Base-by-base conservation (phyloP, 148 eudicot species). In the Fagopyrum homotropicum region DNA sequence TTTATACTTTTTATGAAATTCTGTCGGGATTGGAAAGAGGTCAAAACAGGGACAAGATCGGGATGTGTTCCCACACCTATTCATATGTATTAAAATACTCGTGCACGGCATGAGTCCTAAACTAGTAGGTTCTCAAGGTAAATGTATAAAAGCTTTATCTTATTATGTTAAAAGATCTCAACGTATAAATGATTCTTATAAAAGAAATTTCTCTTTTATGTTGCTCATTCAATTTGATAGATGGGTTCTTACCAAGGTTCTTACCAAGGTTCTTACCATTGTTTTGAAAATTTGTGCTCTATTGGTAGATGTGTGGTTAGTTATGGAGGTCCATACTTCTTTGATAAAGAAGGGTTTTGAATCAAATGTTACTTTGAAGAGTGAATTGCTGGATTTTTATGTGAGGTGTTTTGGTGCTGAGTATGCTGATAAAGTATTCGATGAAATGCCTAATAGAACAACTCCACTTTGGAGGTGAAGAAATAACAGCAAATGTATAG, bases 301-400 rank as follows among this genome's bases (percentile, higher is more conserved):
- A 69, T 75, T 85, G 73, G 60, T 7, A 75, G 86, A 75, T 63
- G 68, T 54, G 9, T 84, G 89, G 84, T 60, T 89, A 30, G 91
- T 90, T 9, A 73, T 79, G 73, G 88, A 79, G 76, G 69, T 89
- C 60, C 90, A 89, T 83, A 84, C 81, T 75, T 75, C 69, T 54
- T 77, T 87, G 85, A 79, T 87, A 30, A 89, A 89, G 71, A 84
- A 66, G 63, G 93, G 93, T 17, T 82, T 84, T 81, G 82, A 87
- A 68, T 74, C 73, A 49, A 89, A 89, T 81, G 85, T 78, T 22
- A 73, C 87, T 82, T 75, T 77, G 72, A 89, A 75, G 55, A 80
- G 85, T 82, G 91, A 88, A 16, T 52, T 87, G 82, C 86, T 87
- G 85, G 83, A 84, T 73, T 89, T 84, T n/a, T 89, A 89, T 83